Percentiles rank a stretch among this genome's conserved stretches.
These are phyloP conservation scores for Aspergillus sp. DNA, from an alignment of 2,329 filamentous ascomycete species.

Conservation along the genomic window DNA sequence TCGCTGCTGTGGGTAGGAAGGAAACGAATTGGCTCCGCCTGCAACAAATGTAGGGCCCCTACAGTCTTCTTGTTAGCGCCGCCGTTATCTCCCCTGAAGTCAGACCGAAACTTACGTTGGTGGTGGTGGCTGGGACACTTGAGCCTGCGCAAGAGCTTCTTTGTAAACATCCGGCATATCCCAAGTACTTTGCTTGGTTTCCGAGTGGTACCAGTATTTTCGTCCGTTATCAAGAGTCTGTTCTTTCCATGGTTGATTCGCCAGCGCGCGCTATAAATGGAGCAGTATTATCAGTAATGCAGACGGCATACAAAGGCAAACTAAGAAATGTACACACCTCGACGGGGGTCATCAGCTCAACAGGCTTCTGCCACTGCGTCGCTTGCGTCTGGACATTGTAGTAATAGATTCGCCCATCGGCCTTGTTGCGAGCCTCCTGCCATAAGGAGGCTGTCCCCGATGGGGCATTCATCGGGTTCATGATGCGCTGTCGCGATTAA, in stretches of 20 bases:
- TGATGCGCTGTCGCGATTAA: slow-evolving; percentile 6
- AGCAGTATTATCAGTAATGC: slow-evolving; percentile 12
- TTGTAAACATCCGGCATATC: slow-evolving; percentile 83
- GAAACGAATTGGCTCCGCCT: slow-evolving; percentile 45
- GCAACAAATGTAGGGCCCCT: slow-evolving; percentile 53
- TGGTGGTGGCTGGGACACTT: slow-evolving; percentile 37
- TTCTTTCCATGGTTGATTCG: slow-evolving; percentile 85
- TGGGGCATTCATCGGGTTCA: slow-evolving; percentile 54
- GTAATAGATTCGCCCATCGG: slow-evolving; percentile 83
- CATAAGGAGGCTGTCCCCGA: slow-evolving; percentile 53
- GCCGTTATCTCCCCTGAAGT: background rate
- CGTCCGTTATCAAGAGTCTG: slow-evolving; percentile 79
- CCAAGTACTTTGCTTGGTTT: slow-evolving; percentile 90
- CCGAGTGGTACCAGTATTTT: slow-evolving; percentile 92
- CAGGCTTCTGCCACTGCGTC: slow-evolving; percentile 91
- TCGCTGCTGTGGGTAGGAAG: slow-evolving; percentile 35
- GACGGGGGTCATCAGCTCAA: slow-evolving; percentile 74
- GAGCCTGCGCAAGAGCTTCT: slow-evolving; percentile 58
- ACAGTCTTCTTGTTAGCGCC: background rate
- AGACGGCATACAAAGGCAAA: slow-evolving; percentile 1
- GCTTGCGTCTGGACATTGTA: slow-evolving; percentile 79
- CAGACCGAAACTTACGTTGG: slow-evolving; percentile 37
- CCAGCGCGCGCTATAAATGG: slow-evolving; percentile 60
- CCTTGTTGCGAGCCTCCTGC: slow-evolving; percentile 67
- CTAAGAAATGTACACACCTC: slow-evolving; percentile 53